Evolutionary conservation across 1,284 basidiomycete genomes (phyloP).

Genomic region (Volvariella surrecta): DNA sequence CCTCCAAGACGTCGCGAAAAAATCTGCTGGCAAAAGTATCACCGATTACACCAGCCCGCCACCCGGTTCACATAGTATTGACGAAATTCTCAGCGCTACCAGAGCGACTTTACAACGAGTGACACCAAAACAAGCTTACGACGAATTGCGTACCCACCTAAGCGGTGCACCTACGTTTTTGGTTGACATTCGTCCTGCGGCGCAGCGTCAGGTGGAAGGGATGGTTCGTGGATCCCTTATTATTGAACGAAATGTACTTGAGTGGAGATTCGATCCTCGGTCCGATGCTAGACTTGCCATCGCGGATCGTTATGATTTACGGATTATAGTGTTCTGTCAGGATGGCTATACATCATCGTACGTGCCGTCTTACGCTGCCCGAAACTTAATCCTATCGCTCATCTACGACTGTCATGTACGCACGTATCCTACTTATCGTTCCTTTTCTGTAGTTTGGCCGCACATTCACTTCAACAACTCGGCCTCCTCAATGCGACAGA

Average conservation of each 20-base stretch:
- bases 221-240: conserved; percentile 3
- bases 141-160: conserved; percentile 43
- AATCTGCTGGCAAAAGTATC: conserved; percentile 47
- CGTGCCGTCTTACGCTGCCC: conserved; percentile 16
- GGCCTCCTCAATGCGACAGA: conserved; percentile 68
- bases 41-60: conserved; percentile 49
- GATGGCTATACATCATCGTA: conserved; percentile 51
- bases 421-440: no score
- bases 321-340: conserved; percentile 63
- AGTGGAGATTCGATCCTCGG: conserved; percentile 69
- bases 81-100: conserved; percentile 43
- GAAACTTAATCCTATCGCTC: neutral
- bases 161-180: conserved; percentile 18
- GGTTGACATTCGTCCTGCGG: conserved; percentile 5
- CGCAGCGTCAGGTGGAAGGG: conserved; percentile 4
- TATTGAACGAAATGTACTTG: conserved; percentile 37
- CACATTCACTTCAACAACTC: conserved; percentile 53
- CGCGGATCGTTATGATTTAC: conserved; percentile 62
- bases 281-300: conserved; percentile 45
- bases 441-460: conserved; percentile 43
- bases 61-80: conserved; percentile 48
- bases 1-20: conserved; percentile 56
- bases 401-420: neutral
- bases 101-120: conserved; percentile 57
- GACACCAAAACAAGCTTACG: conserved; percentile 48